Conservation (phyloP, 2,329 filamentous ascomycete species). For the Exophiala oligosperma region DNA sequence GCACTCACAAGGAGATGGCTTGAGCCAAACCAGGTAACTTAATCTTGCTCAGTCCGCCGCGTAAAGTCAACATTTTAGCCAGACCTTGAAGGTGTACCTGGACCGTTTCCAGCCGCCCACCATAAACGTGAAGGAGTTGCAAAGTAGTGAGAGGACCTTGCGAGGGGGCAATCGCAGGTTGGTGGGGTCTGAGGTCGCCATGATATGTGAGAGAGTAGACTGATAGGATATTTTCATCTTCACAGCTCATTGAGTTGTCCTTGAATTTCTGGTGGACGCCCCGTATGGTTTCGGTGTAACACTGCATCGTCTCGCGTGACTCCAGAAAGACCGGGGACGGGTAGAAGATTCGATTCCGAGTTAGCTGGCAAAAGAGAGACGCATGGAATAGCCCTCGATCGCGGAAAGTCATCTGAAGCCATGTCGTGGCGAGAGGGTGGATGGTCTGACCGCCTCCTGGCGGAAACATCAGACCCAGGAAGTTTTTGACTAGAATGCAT, state of each 20-base stretch:
- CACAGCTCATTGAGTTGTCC: slow-evolving; percentile 34
- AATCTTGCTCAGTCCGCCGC: slow-evolving; percentile 40
- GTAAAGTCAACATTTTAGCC: slow-evolving; percentile 37
- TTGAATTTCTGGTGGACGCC: slow-evolving; percentile 37
- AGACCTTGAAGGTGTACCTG: slow-evolving; percentile 37
- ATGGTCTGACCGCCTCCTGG: slow-evolving; percentile 14
- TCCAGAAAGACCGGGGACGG: slow-evolving; percentile 6
- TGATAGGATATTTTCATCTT: slow-evolving; percentile 38
- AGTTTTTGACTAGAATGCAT: slow-evolving; percentile 14
- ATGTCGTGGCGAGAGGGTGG: slow-evolving; percentile 14
- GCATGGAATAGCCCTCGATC: slow-evolving; percentile 25
- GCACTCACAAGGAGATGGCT: slow-evolving; percentile 34
- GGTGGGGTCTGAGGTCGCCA: slow-evolving; percentile 28
- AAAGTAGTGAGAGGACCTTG: slow-evolving; percentile 37
- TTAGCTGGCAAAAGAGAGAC: slow-evolving; percentile 24
- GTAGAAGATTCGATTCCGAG: slow-evolving; percentile 15
- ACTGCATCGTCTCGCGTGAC: slow-evolving; percentile 20
- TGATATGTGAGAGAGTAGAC: slow-evolving; percentile 39
- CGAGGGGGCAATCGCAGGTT: slow-evolving; percentile 32
- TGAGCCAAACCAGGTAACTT: slow-evolving; percentile 38
- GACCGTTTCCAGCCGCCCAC: slow-evolving; percentile 36
- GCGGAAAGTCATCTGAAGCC: slow-evolving; percentile 21
- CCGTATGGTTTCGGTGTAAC: slow-evolving; percentile 36
- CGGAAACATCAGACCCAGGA: slow-evolving; percentile 21
- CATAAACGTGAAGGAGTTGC: slow-evolving; percentile 41